Conservation (phyloP, 768 basidiomycete species). For the Russula earlei region DNA sequence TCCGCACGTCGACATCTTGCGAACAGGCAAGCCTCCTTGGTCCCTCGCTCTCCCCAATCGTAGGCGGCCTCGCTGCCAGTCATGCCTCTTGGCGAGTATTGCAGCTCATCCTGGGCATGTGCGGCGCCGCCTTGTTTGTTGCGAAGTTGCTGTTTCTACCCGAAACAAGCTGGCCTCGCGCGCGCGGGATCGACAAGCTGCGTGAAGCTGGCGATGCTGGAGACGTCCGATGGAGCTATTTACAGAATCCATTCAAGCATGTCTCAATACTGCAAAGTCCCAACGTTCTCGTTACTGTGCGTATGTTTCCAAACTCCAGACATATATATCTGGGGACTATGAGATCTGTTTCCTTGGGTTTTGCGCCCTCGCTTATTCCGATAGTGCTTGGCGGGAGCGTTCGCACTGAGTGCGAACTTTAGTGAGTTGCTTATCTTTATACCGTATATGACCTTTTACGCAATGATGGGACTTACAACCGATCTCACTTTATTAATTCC, state of each 20-base stretch:
- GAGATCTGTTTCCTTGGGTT: not conserved
- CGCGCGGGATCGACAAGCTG: constrained; percentile 43
- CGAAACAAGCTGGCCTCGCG: constrained; percentile 57
- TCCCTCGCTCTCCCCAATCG: constrained; percentile 49
- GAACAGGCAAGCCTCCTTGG: constrained; percentile 45
- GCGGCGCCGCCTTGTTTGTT: constrained; percentile 33
- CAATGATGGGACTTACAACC: not conserved
- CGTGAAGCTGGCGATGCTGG: constrained; percentile 5
- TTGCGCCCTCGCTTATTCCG: constrained; percentile 16
- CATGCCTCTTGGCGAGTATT: constrained; percentile 61
- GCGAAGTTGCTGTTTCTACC: constrained; percentile 42
- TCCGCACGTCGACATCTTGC: no score
- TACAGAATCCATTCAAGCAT: constrained; percentile 48
- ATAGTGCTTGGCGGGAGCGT: constrained; percentile 34
- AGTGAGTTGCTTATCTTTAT: constrained; percentile 27
- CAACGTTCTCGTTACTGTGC: constrained; percentile 45
- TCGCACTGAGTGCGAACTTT: constrained; percentile 24
- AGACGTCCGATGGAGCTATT: constrained; percentile 29
- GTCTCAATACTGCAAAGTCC: constrained; percentile 48
- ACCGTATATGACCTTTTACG: not conserved
- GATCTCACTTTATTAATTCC: constrained; percentile 39
- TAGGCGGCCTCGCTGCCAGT: constrained; percentile 47
- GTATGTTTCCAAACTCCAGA: constrained; percentile 17
- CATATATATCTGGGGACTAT: not conserved
- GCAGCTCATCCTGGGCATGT: constrained; percentile 38